Evolutionary conservation across 139 green algal species (phyloP).

Genomic region (Chlamydomonas sp.): DNA sequence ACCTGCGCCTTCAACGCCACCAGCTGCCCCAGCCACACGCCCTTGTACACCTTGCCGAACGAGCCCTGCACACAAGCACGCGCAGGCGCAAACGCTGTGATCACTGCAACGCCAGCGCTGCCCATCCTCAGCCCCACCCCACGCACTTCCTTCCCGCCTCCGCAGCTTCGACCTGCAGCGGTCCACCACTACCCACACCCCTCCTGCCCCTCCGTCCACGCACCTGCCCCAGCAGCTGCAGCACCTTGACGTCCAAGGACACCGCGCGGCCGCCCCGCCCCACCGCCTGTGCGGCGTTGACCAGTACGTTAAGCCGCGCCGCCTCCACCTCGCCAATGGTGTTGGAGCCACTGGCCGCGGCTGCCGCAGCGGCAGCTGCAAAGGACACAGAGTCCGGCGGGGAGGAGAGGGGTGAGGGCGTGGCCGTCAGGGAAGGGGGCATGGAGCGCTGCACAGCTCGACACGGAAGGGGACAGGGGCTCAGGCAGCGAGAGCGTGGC

Average conservation of each 20-base stretch:
- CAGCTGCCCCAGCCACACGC: conserved; percentile 24
- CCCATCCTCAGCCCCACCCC: background rate
- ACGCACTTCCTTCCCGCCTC: background rate
- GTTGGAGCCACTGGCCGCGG: background rate
- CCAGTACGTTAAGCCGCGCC: conserved; percentile 6
- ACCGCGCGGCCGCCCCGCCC: background rate
- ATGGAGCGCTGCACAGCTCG: too few relatives aligned
- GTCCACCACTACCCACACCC: background rate
- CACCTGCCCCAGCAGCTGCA: conserved; percentile 25
- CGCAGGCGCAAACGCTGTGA: too few relatives aligned
- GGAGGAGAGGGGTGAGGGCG: too few relatives aligned
- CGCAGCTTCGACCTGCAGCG: background rate
- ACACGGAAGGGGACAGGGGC: too few relatives aligned
- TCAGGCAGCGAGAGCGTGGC: too few relatives aligned
- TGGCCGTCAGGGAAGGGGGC: too few relatives aligned
- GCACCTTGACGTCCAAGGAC: conserved; percentile 15
- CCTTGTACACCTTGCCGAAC: conserved; percentile 38
- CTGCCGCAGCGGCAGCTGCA: background rate
- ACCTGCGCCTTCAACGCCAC: conserved; percentile 35
- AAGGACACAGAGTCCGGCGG: background rate
- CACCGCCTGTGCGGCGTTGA: conserved; percentile 1
- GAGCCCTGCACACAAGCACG: background rate
- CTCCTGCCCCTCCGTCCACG: background rate
- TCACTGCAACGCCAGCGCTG: too few relatives aligned
- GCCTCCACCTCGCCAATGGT: conserved; percentile 28